Conservation (phyloP, 2,329 filamentous ascomycete species). For the Hypoxylon sp. region DNA sequence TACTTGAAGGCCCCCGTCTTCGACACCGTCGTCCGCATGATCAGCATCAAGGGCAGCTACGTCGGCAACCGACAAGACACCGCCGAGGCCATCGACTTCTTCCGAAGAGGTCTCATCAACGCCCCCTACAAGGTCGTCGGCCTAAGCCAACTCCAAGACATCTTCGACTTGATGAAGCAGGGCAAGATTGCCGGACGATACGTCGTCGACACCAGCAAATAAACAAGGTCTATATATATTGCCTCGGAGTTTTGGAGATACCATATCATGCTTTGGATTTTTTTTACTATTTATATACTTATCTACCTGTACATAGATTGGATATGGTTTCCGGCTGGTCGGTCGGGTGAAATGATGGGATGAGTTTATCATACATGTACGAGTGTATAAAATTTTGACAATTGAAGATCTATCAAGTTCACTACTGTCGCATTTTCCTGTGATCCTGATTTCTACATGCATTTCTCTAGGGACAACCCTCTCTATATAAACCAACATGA, state of each 20-base stretch:
- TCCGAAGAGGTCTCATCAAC: constrained; percentile 81
- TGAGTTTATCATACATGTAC: constrained; percentile 1
- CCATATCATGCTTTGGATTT: constrained; percentile 14
- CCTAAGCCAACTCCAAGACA: constrained; percentile 77
- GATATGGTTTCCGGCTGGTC: neutral
- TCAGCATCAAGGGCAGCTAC: constrained; percentile 91
- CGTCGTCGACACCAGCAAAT: constrained; percentile 77
- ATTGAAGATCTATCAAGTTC: constrained; percentile 1
- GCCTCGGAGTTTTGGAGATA: constrained; percentile 25
- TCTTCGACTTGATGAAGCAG: constrained; percentile 79
- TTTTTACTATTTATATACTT: too few species aligned
- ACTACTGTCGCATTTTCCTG: constrained; percentile 3
- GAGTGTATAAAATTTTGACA: constrained; percentile 18
- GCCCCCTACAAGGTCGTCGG: constrained; percentile 87
- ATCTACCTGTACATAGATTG: constrained; percentile 21
- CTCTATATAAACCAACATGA: too few species aligned
- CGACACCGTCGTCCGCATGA: constrained; percentile 85
- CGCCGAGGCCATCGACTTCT: constrained; percentile 91
- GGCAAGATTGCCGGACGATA: constrained; percentile 80
- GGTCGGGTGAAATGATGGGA: constrained; percentile 8
- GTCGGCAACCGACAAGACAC: constrained; percentile 92
- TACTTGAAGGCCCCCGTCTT: constrained; percentile 87
- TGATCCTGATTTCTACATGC: constrained; percentile 11
- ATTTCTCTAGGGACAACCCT: too few species aligned
- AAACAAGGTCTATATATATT: constrained; percentile 45